phyloP scores from a whole-genome alignment of 495 filamentous ascomycete genomes.

The Sphaerosporella brunnea region DNA sequence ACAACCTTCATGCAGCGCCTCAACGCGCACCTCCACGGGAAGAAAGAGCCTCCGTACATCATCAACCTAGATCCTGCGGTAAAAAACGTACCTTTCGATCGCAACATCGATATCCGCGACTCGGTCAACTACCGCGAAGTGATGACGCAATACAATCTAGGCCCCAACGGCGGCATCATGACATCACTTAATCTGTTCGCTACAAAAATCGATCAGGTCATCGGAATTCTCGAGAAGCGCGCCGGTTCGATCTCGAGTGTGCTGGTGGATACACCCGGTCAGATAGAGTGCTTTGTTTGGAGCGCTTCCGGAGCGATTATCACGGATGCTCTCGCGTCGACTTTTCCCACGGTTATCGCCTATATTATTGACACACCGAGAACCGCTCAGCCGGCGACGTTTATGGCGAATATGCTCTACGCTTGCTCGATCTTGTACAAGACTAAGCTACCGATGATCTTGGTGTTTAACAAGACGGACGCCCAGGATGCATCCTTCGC shows the following conservation, averaged over 20 bases:
- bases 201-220: conserved; percentile 91
- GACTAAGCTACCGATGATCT: conserved; percentile 91
- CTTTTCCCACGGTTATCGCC: conserved; percentile 1
- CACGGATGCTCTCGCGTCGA: conserved; percentile 74
- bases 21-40: conserved; percentile 68
- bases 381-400: conserved; percentile 82
- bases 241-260: conserved; percentile 55
- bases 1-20: conserved; percentile 92
- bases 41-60: conserved; percentile 66
- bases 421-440: conserved; percentile 97
- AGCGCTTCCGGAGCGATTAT: no score
- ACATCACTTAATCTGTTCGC: conserved; percentile 92
- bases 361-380: conserved; percentile 45
- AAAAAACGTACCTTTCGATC: conserved; percentile 83
- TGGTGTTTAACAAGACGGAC: conserved; percentile 98
- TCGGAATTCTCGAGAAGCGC: conserved; percentile 76
- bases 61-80: conserved; percentile 96
- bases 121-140: conserved; percentile 99
- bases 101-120: conserved; percentile 98
- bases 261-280: conserved; percentile 85
- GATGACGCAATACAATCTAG: conserved; percentile 97
- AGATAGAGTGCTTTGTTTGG: conserved; percentile 99
- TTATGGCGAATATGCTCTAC: conserved; percentile 99
- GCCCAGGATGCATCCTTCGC: conserved; percentile 78
- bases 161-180: conserved; percentile 93